phyloP scores from a whole-genome alignment of 257 asterid genomes.

The Scutellaria baicalensis region DNA sequence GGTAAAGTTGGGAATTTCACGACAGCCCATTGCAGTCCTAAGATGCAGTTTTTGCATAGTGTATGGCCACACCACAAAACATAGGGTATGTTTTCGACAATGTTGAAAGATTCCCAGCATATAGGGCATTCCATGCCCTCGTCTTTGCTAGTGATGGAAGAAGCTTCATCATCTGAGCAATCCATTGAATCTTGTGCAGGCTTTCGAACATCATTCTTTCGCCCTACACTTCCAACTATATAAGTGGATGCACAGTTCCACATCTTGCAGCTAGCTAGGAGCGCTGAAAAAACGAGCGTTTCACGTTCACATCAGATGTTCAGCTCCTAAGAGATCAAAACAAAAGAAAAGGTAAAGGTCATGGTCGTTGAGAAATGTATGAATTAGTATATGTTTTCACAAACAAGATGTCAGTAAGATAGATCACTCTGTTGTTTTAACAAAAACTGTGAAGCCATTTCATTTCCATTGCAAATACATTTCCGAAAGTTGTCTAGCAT shows the following conservation, averaged over 20 bases:
- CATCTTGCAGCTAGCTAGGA: slow-evolving; percentile 29
- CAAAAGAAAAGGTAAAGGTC: background rate
- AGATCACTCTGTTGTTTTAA: background rate
- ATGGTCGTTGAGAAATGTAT: background rate
- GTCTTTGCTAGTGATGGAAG: slow-evolving; percentile 54
- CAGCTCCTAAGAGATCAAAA: slow-evolving; percentile 14
- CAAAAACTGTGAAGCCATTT: background rate
- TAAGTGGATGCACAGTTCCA: slow-evolving; percentile 74
- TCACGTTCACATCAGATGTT: slow-evolving; percentile 9
- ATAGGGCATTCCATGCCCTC: slow-evolving; percentile 90
- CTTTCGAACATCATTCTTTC: slow-evolving; percentile 32
- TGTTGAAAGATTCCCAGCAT: slow-evolving; percentile 91
- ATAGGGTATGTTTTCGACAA: slow-evolving; percentile 84
- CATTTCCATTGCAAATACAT: background rate
- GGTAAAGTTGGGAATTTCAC: slow-evolving; percentile 75
- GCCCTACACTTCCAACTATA: slow-evolving; percentile 48
- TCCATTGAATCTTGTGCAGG: slow-evolving; percentile 36
- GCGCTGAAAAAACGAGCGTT: slow-evolving; percentile 8
- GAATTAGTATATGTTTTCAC: background rate
- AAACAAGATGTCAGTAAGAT: background rate
- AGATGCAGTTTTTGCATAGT: slow-evolving; percentile 83
- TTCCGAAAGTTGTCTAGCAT: background rate
- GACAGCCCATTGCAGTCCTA: slow-evolving; percentile 90
- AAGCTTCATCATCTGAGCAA: slow-evolving; percentile 70
- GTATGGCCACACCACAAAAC: slow-evolving; percentile 97